Conservation (phyloP, 345 rosid species). For the Jatropha curcas region DNA sequence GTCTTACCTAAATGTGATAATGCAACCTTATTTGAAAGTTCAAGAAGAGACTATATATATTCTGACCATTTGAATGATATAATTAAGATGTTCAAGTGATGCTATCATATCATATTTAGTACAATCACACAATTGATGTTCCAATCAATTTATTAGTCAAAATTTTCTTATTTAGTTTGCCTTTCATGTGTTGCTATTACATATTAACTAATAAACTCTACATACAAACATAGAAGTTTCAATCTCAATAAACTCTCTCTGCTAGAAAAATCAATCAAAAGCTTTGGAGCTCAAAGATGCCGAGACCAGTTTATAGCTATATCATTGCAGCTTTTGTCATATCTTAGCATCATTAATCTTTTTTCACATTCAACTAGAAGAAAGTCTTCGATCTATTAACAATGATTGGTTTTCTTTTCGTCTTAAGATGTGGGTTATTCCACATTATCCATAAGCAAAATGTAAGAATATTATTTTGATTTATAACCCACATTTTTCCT, state of each 20-base stretch:
- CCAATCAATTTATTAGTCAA: not conserved
- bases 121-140: not conserved
- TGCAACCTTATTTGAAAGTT: not conserved
- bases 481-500: too few relatives aligned
- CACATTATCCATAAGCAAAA: too few relatives aligned
- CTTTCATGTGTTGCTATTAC: not conserved
- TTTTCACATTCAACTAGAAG: not conserved
- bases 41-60: not conserved
- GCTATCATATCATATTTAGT: not conserved
- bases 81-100: conserved; percentile 1
- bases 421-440: too few relatives aligned
- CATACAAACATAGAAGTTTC: not conserved
- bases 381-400: conserved; percentile 10
- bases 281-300: not conserved
- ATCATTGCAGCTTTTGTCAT: conserved; percentile 15
- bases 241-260: not conserved
- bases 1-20: conserved; percentile 12
- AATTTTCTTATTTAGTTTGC: not conserved
- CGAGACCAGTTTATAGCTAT: not conserved
- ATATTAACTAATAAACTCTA: not conserved
- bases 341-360: conserved; percentile 16
- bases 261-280: not conserved
- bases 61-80: not conserved
- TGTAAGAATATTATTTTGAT: too few relatives aligned
- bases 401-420: conserved; percentile 16